Evolutionary conservation across 2,329 filamentous ascomycete species (phyloP), one percentile per base, ranked within the genome.

Genomic region (Colletotrichum brevisporum): DNA sequence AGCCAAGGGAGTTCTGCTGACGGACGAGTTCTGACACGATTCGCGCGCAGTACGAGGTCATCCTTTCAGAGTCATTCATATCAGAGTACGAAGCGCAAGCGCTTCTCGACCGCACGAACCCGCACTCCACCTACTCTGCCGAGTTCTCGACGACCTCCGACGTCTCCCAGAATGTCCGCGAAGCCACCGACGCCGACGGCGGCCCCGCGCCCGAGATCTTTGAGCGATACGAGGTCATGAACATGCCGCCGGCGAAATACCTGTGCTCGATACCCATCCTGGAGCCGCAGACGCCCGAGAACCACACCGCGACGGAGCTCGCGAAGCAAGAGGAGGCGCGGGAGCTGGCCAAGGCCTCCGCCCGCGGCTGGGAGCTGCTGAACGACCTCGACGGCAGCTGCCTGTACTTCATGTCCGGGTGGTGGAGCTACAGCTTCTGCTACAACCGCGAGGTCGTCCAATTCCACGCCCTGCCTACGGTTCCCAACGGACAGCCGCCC

Each of bases 341-440:
- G 71, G 94, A 97, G 79, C 86, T 97, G 10, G 89, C 87, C 48
- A 90, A 93, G 27, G 95, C 94, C 1, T 92, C 91, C 1, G 87
- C 89, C 39, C 90, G 90, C 56, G 95, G 95, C 6, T 92, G 93
- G 87, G 92, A 96, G 75, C 85, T 98, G 24, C 84, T 98, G 58
- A 88, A 89, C 72, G 90, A 91, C 27, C 91, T 98, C 80, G 88
- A 95, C 61, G 92, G 91, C 4, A 87, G 88, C 58, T 98, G 95
- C 79, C 88, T 98, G 71, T 97, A 95, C 83, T 89, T 86, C 72
- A 83, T 94, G 72, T 92, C 90, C 1, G 95, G 95, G 0, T 98
- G 95, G 95, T 98, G 95, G 95, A 96, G 92, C 76, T 98, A 98
- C 81, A 92, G 91, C 74, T 97, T 97, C 80, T 98, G 95, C 84